phyloP scores from a whole-genome alignment of 768 basidiomycete species.

The Astraeus odoratus region DNA sequence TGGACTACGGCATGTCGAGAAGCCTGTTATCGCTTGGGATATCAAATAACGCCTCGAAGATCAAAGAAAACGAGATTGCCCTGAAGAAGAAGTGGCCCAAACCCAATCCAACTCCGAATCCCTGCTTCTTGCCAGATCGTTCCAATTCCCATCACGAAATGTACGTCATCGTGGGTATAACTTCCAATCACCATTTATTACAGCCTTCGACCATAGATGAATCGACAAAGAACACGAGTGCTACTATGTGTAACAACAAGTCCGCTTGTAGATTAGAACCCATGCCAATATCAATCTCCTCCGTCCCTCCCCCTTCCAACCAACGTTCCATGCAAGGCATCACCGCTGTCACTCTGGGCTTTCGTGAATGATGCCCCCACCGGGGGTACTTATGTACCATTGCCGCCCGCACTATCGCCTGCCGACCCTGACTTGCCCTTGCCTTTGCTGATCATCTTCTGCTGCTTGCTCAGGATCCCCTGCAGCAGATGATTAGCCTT shows the following conservation, averaged over 20 bases:
- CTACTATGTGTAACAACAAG: slow-evolving; percentile 1
- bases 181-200: not conserved
- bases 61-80: not conserved
- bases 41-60: not conserved
- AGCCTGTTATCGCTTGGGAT: not conserved
- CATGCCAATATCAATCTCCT: slow-evolving; percentile 3
- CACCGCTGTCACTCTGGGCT: not conserved
- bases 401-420: slow-evolving; percentile 6
- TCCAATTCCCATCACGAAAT: slow-evolving; percentile 4
- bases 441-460: slow-evolving; percentile 26
- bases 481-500: slow-evolving; percentile 70
- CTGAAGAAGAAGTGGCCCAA: not conserved
- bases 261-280: not conserved
- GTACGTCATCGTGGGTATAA: not conserved
- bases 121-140: slow-evolving; percentile 1
- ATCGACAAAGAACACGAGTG: not conserved
- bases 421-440: slow-evolving; percentile 12
- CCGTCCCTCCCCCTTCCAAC: not conserved
- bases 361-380: not conserved
- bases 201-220: not conserved
- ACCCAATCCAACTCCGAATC: not conserved
- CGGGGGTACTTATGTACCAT: not conserved
- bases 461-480: slow-evolving; percentile 42
- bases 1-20: not conserved
- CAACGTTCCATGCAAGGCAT: not conserved